phyloP scores from a whole-genome alignment of 2,329 filamentous ascomycete genomes.

The Corinectria fuckeliana region DNA sequence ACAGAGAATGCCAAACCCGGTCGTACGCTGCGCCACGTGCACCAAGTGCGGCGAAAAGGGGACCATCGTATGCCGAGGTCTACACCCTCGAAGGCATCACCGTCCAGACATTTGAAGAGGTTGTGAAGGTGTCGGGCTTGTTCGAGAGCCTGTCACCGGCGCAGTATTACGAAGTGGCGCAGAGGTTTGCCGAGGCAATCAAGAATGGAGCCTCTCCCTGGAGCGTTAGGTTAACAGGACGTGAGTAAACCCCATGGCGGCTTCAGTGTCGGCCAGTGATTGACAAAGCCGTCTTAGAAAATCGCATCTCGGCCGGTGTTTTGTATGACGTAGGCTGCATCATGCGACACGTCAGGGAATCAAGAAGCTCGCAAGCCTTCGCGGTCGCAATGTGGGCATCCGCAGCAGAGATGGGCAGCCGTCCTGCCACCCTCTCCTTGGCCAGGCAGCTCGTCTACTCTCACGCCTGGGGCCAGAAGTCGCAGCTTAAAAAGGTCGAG shows the following conservation, averaged over 20 bases:
- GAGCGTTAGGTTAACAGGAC: slow-evolving; percentile 25
- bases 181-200: slow-evolving; percentile 32
- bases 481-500: slow-evolving; percentile 31
- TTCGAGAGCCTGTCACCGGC: slow-evolving; percentile 29
- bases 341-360: slow-evolving; percentile 24
- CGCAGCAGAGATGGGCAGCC: slow-evolving; percentile 42
- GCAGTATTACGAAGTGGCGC: slow-evolving; percentile 34
- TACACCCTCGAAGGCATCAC: slow-evolving; percentile 35
- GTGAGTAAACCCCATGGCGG: slow-evolving; percentile 26
- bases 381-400: slow-evolving; percentile 39
- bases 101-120: slow-evolving; percentile 25
- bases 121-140: slow-evolving; percentile 21
- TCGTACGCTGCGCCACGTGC: slow-evolving; percentile 26
- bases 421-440: slow-evolving; percentile 41
- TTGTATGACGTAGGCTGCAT: slow-evolving; percentile 42
- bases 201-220: slow-evolving; percentile 29
- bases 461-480: slow-evolving; percentile 27
- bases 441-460: slow-evolving; percentile 29
- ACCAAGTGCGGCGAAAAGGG: slow-evolving; percentile 19
- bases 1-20: slow-evolving; percentile 20
- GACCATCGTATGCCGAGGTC: slow-evolving; percentile 10
- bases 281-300: slow-evolving; percentile 23
- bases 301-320: slow-evolving; percentile 23
- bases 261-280: neutral
- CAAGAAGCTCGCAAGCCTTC: slow-evolving; percentile 22